Evolutionary conservation across 73 alveolate species (phyloP).

Genomic region (Breviolum minutum): DNA sequence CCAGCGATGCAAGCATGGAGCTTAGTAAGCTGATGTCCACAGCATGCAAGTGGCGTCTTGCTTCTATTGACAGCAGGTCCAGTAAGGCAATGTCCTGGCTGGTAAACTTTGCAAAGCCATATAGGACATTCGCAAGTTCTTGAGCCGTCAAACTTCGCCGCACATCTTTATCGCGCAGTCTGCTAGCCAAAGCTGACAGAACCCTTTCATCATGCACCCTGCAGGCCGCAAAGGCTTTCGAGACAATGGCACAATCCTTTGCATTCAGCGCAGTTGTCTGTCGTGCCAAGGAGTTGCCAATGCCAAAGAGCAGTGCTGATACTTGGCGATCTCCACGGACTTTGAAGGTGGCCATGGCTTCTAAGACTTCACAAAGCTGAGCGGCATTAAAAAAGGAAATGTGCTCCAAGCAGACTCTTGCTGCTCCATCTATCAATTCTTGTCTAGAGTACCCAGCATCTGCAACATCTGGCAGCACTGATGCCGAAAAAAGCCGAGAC

Average conservation of each 20-base stretch:
- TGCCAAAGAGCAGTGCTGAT: constrained; percentile 65
- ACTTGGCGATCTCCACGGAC: constrained; percentile 82
- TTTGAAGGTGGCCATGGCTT: constrained; percentile 45
- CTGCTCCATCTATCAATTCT: constrained; percentile 77
- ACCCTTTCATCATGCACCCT: constrained; percentile 68
- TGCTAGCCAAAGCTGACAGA: constrained; percentile 3
- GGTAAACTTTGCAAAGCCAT: constrained; percentile 97
- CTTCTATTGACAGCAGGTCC: constrained; percentile 75
- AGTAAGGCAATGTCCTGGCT: constrained; percentile 95
- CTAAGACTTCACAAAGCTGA: constrained; percentile 48
- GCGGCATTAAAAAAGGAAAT: constrained; percentile 54
- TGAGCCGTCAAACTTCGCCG: constrained; percentile 20
- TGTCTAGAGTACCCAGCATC: neutral
- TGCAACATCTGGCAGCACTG: constrained; percentile 25
- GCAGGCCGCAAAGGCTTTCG: constrained; percentile 53
- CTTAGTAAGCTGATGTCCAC: constrained; percentile 60
- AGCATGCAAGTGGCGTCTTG: constrained; percentile 60
- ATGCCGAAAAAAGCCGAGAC: constrained; percentile 19
- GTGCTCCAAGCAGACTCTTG: constrained; percentile 69
- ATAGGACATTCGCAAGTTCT: constrained; percentile 94
- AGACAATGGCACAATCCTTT: constrained; percentile 28
- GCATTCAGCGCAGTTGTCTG: constrained; percentile 20
- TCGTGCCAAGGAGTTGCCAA: constrained; percentile 46
- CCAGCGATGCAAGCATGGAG: constrained; percentile 77
- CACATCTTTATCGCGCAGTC: constrained; percentile 82